phyloP scores from a whole-genome alignment of 2,329 filamentous ascomycete genomes.

The Penicillium psychrosexuale region DNA sequence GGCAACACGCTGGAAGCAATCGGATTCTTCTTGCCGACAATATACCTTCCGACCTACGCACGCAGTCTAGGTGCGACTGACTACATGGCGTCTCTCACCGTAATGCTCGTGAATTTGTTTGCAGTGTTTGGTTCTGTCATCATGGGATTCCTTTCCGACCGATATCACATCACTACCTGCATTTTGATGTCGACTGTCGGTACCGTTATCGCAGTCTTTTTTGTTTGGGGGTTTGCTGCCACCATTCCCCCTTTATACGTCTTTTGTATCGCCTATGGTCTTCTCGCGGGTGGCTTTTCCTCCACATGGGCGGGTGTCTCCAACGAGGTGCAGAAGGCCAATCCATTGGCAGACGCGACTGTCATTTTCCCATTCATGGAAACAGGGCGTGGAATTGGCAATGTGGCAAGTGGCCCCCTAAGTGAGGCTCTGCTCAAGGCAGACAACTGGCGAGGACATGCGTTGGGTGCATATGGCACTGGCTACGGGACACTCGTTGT shows the following conservation, averaged over 20 bases:
- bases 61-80: slow-evolving; percentile 22
- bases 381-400: slow-evolving; percentile 20
- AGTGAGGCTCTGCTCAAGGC: slow-evolving; percentile 20
- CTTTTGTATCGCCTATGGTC: slow-evolving; percentile 20
- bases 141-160: slow-evolving; percentile 26
- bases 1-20: slow-evolving; percentile 34
- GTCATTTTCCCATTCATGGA: slow-evolving; percentile 27
- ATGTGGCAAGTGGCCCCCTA: slow-evolving; percentile 20
- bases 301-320: slow-evolving; percentile 23
- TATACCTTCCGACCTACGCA: slow-evolving; percentile 35
- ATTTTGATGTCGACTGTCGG: slow-evolving; percentile 22
- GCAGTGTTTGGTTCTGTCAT: slow-evolving; percentile 38
- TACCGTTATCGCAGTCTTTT: slow-evolving; percentile 18
- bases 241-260: slow-evolving; percentile 15
- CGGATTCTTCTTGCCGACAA: slow-evolving; percentile 37
- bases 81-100: slow-evolving; percentile 23
- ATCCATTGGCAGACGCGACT: slow-evolving; percentile 15
- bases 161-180: slow-evolving; percentile 21
- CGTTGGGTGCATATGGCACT: slow-evolving; percentile 18
- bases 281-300: slow-evolving; percentile 20
- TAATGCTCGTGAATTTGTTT: slow-evolving; percentile 31
- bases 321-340: slow-evolving; percentile 16
- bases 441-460: slow-evolving; percentile 11
- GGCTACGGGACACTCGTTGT: slow-evolving; percentile 20
- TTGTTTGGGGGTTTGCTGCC: slow-evolving; percentile 20